These are phyloP conservation scores for Leishmania amazonensis DNA, from an alignment of 208 protist genomes.

Conservation along the genomic window DNA sequence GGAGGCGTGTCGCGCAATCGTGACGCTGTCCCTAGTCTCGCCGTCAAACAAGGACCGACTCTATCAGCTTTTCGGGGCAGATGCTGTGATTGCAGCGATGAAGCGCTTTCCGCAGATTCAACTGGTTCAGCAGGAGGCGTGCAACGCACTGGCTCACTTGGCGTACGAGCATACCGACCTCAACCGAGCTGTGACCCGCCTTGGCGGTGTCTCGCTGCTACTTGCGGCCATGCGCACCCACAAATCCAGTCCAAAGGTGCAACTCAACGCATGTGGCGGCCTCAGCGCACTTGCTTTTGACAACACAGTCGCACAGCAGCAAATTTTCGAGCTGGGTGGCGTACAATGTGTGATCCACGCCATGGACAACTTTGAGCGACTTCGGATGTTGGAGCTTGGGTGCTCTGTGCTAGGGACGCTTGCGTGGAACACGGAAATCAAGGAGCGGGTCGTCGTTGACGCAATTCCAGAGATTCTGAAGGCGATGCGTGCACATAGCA, in stretches of 20 bases:
- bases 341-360: conserved; percentile 89
- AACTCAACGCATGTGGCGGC: conserved; percentile 91
- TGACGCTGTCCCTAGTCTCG: conserved; percentile 87
- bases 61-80: conserved; percentile 68
- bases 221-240: conserved; percentile 80
- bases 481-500: conserved; percentile 79
- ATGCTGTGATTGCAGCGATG: conserved; percentile 79
- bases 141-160: conserved; percentile 91
- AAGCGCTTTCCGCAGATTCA: conserved; percentile 69
- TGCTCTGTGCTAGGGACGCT: conserved; percentile 91
- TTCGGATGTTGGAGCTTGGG: conserved; percentile 91
- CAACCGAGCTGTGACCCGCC: conserved; percentile 77
- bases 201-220: conserved; percentile 75
- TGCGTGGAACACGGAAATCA: conserved; percentile 93
- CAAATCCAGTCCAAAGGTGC: conserved; percentile 78
- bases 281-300: conserved; percentile 92
- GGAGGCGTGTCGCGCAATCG: conserved; percentile 89
- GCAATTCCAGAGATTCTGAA: conserved; percentile 88
- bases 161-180: conserved; percentile 89
- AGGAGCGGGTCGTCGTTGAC: conserved; percentile 81
- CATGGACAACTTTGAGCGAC: conserved; percentile 86
- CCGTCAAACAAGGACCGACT: conserved; percentile 86
- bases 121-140: conserved; percentile 90
- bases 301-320: conserved; percentile 86
- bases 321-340: conserved; percentile 89